These are phyloP conservation scores for Jaltomata sinuosa DNA, from an alignment of 257 asterid genomes.

Conservation along the genomic window DNA sequence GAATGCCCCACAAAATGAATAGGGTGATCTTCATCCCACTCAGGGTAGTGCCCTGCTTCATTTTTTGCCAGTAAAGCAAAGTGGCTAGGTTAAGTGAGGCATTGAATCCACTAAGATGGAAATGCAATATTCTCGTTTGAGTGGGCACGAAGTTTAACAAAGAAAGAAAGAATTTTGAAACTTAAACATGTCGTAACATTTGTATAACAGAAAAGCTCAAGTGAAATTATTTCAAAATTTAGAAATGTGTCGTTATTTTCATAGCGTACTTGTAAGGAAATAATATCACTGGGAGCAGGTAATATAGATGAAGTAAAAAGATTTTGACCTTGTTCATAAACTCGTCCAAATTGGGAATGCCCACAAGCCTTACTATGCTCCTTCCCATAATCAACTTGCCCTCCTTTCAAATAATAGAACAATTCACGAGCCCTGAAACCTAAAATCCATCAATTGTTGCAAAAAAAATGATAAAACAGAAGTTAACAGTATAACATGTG, in stretches of 20 bases:
- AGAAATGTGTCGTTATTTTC: background rate
- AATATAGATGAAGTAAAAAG: background rate
- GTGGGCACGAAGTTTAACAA: background rate
- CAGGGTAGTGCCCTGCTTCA: slow-evolving; percentile 64
- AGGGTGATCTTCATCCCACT: slow-evolving; percentile 93
- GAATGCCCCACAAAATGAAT: slow-evolving; percentile 94
- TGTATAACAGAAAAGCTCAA: background rate
- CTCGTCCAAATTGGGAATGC: slow-evolving; percentile 70
- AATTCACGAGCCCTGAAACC: slow-evolving; percentile 81
- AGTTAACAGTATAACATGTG: background rate
- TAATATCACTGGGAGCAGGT: background rate
- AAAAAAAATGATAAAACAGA: background rate
- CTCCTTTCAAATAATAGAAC: slow-evolving; percentile 94
- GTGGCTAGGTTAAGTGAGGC: background rate
- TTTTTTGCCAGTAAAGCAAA: background rate
- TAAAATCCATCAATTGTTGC: slow-evolving; percentile 12
- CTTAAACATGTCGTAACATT: background rate
- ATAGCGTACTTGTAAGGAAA: background rate
- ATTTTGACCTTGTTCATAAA: slow-evolving; percentile 47
- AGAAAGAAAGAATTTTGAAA: background rate
- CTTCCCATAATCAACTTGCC: slow-evolving; percentile 89
- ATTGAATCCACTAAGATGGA: background rate
- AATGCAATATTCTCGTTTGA: background rate
- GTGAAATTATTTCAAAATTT: background rate
- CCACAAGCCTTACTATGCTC: slow-evolving; percentile 87